These are phyloP conservation scores for Coemansia sp. DNA, from an alignment of 192 early-diverging fungal species.

Conservation along the genomic window DNA sequence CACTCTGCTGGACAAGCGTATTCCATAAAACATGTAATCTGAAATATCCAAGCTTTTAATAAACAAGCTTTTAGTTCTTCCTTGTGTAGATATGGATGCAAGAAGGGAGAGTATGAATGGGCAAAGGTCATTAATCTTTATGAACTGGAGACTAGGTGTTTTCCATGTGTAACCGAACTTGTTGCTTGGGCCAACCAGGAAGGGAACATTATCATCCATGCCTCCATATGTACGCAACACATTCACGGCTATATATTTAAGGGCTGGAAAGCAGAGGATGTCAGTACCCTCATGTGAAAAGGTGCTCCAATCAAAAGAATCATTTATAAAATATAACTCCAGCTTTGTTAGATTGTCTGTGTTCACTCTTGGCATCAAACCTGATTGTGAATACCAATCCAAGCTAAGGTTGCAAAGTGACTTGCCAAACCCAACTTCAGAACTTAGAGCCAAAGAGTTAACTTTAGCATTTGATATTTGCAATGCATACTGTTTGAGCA, in stretches of 20 bases:
- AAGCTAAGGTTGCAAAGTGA: background rate
- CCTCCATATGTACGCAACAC: background rate
- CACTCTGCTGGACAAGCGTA: background rate
- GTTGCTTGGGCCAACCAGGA: background rate
- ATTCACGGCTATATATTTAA: background rate
- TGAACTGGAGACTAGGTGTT: background rate
- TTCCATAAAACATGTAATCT: background rate
- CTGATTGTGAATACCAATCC: background rate
- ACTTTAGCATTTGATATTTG: background rate
- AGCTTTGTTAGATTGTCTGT: background rate
- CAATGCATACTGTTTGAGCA: background rate
- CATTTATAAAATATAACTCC: background rate
- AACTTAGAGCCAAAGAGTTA: background rate
- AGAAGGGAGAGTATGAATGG: background rate
- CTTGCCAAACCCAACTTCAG: background rate
- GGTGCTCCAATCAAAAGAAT: background rate
- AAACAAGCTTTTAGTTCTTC: background rate
- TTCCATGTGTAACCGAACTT: background rate
- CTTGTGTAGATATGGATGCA: background rate
- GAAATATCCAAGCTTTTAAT: background rate
- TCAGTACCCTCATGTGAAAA: background rate
- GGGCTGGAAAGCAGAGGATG: background rate
- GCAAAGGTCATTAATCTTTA: background rate
- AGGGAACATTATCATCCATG: background rate
- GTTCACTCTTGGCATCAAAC: background rate